Conservation (phyloP, 495 filamentous ascomycete genomes). For the Usnea hakonensis region DNA sequence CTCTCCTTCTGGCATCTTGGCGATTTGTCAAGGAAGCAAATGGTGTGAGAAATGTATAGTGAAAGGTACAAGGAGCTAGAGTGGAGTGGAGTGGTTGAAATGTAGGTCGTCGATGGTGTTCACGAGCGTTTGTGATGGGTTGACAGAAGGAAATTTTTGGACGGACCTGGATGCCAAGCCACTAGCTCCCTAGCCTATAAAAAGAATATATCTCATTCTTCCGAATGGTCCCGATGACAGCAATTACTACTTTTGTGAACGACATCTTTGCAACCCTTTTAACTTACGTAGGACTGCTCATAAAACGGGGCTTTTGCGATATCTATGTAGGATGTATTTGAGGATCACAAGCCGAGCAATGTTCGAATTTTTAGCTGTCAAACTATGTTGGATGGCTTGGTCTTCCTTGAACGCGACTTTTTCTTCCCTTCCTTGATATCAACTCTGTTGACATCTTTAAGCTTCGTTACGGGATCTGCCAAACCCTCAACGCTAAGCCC, state of each 20-base stretch:
- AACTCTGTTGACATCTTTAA: conserved; percentile 25
- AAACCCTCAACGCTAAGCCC: conserved; percentile 11
- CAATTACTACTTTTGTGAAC: background rate
- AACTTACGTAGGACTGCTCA: background rate
- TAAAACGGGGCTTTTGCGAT: too few species aligned
- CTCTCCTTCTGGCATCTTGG: conserved; percentile 45
- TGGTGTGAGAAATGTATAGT: conserved; percentile 13
- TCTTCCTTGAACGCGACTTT: conserved; percentile 46
- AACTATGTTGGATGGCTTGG: conserved; percentile 19
- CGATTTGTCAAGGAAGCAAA: conserved; percentile 36
- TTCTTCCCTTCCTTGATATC: conserved; percentile 42
- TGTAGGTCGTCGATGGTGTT: conserved; percentile 3
- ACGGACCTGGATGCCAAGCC: conserved; percentile 5
- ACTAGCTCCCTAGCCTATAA: conserved; percentile 6
- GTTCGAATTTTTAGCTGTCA: background rate
- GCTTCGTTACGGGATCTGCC: background rate
- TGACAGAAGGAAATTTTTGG: conserved; percentile 28
- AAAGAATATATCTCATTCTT: background rate
- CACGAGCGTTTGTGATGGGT: conserved; percentile 20
- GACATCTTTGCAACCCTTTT: background rate
- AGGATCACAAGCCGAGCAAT: background rate
- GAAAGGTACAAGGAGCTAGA: conserved; percentile 20
- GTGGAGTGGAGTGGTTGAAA: conserved; percentile 21
- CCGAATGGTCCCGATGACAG: background rate
- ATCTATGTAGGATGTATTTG: background rate